Conservation (phyloP, 2,329 filamentous ascomycete genomes). For the Tolypocladium sp. region DNA sequence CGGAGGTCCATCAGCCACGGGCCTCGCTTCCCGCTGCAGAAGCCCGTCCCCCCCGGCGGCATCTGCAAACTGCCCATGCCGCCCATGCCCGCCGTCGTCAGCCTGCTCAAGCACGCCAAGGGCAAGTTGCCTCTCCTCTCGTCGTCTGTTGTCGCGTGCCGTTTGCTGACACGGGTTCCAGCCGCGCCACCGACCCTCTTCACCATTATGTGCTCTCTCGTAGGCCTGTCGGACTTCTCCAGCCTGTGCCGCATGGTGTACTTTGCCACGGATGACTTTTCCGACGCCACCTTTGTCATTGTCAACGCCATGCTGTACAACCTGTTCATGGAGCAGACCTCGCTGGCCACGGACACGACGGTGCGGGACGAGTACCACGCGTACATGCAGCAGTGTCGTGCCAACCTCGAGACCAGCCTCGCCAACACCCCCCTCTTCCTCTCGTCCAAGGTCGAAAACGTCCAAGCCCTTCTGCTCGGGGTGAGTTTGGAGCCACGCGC, state of each 20-base stretch:
- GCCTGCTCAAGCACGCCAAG: slow-evolving; percentile 38
- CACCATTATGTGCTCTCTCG: slow-evolving; percentile 38
- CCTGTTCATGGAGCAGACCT: slow-evolving; percentile 36
- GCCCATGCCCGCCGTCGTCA: slow-evolving; percentile 39
- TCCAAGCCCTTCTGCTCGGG: slow-evolving; percentile 49
- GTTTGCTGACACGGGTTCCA: slow-evolving; percentile 11
- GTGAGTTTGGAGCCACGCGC: slow-evolving; percentile 25
- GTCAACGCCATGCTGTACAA: slow-evolving; percentile 41
- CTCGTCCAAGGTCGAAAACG: slow-evolving; percentile 42
- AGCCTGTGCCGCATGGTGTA: slow-evolving; percentile 40
- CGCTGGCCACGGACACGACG: slow-evolving; percentile 21
- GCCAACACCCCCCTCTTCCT: slow-evolving; percentile 46
- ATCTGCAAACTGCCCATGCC: slow-evolving; percentile 46
- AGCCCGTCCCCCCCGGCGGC: slow-evolving; percentile 33
- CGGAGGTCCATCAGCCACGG: slow-evolving; percentile 29
- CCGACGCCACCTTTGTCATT: slow-evolving; percentile 39
- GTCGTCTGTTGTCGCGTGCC: neutral
- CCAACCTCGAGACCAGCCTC: slow-evolving; percentile 40
- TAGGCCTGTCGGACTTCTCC: slow-evolving; percentile 39
- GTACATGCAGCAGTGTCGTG: slow-evolving; percentile 31
- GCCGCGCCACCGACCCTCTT: slow-evolving; percentile 39
- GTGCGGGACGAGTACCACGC: slow-evolving; percentile 25
- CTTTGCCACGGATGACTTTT: slow-evolving; percentile 41
- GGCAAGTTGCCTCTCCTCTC: slow-evolving; percentile 15
- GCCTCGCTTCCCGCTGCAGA: slow-evolving; percentile 35